Evolutionary conservation across 768 basidiomycete species (phyloP).

Genomic region (Lactarius evosmus): DNA sequence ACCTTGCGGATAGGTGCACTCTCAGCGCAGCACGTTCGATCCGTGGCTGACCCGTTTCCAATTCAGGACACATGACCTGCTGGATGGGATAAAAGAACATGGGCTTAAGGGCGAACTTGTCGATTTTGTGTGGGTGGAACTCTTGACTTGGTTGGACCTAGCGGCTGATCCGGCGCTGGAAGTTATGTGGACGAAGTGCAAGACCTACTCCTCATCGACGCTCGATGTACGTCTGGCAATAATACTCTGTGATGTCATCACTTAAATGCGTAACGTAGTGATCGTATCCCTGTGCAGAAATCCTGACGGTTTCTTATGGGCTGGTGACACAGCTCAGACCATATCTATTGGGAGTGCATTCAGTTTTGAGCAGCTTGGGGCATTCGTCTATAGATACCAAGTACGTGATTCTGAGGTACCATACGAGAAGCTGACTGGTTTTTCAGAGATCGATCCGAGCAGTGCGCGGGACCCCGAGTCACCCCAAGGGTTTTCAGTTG

Average conservation of each 20-base stretch:
- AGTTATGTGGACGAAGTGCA: conserved; percentile 77
- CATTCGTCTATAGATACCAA: conserved; percentile 61
- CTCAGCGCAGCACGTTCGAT: no score
- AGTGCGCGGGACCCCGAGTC: conserved; percentile 24
- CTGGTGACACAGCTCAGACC: conserved; percentile 77
- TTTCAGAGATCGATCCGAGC: conserved; percentile 3
- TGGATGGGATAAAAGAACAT: conserved; percentile 36
- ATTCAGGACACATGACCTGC: conserved; percentile 49
- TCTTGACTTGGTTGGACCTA: not conserved
- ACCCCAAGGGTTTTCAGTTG: conserved; percentile 52
- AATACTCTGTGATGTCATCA: not conserved
- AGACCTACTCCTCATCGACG: conserved; percentile 66
- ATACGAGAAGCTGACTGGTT: not conserved
- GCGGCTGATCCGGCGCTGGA: not conserved
- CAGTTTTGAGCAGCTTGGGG: conserved; percentile 66
- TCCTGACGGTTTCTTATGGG: conserved; percentile 69
- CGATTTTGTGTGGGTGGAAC: conserved; percentile 50
- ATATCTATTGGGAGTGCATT: conserved; percentile 73
- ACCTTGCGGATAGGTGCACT: conserved; percentile 57
- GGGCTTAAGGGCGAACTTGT: conserved; percentile 42
- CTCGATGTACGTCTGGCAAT: conserved; percentile 42
- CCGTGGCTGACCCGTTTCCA: not conserved
- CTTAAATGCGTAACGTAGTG: conserved; percentile 40
- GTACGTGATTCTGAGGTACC: conserved; percentile 35
- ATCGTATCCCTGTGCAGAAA: conserved; percentile 60